Percentiles rank a stretch among this genome's conserved stretches.
Evolutionary conservation across 2,329 filamentous ascomycete species (phyloP).

Genomic region (Neopestalotiopsis sp.): DNA sequence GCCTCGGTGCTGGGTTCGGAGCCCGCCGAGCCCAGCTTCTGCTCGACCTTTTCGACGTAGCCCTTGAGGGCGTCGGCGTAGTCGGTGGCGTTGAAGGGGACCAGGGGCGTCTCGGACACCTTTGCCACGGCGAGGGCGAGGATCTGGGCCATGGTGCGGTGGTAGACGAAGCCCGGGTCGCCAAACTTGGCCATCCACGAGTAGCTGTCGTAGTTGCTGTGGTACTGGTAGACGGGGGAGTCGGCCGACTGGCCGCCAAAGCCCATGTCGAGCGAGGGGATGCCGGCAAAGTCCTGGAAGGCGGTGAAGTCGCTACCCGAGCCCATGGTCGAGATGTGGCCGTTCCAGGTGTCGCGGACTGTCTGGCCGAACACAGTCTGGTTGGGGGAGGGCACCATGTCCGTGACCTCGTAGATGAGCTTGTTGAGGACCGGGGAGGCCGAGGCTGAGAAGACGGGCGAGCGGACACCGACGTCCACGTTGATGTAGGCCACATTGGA

Average conservation of each 20-base stretch:
- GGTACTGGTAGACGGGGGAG: slow-evolving; percentile 76
- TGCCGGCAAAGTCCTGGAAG: slow-evolving; percentile 74
- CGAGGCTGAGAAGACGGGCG: slow-evolving; percentile 66
- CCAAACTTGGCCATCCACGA: slow-evolving; percentile 86
- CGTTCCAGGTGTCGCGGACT: slow-evolving; percentile 70
- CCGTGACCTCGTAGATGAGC: slow-evolving; percentile 71
- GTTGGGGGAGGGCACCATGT: slow-evolving; percentile 72
- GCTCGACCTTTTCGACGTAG: slow-evolving; percentile 59
- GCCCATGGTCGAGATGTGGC: slow-evolving; percentile 68
- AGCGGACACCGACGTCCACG: slow-evolving; percentile 76
- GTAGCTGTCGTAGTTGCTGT: slow-evolving; percentile 91
- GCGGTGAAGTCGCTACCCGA: slow-evolving; percentile 78
- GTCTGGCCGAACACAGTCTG: slow-evolving; percentile 75
- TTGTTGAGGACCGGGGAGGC: slow-evolving; percentile 80
- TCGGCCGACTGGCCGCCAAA: slow-evolving; percentile 53
- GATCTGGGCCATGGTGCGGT: slow-evolving; percentile 70
- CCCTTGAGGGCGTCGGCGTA: slow-evolving; percentile 63
- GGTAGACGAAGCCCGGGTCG: slow-evolving; percentile 72
- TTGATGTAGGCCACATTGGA: slow-evolving; percentile 85
- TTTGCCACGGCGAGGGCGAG: slow-evolving; percentile 66
- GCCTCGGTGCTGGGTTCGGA: slow-evolving; percentile 33
- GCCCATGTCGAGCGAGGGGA: slow-evolving; percentile 69
- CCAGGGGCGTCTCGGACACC: slow-evolving; percentile 65
- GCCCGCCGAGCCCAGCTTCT: slow-evolving; percentile 46
- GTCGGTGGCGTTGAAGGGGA: slow-evolving; percentile 68